Base-by-base conservation (phyloP, 495 filamentous ascomycete genomes). In the Aspergillus affinis region DNA sequence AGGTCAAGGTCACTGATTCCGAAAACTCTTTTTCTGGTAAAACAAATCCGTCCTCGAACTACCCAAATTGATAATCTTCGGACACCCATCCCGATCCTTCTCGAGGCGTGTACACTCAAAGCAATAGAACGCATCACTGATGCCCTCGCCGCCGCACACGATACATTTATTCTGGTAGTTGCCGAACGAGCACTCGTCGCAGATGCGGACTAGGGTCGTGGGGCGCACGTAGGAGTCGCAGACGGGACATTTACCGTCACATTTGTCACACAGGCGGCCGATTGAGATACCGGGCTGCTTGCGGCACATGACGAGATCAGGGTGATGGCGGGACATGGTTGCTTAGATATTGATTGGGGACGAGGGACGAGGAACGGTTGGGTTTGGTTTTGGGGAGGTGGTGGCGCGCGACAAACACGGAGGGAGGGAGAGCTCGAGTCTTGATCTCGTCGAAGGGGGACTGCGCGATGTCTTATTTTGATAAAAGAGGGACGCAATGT, bases 111-210 rank as follows among this genome's bases (percentile, higher is more conserved):
- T 99, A 73, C 94, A 99, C 72, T 99, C 95, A 71, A 97, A 98
- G 82, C 94, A 99, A 79, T 99, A 99, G 77, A 99, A 98, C n/a
- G 94, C 94, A 72, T 99, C 94, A 44, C 90, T 93, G 73, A 99
- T 99, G 17, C 94, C 94, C 80, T 99, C 94, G 63, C 94, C 94
- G 76, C 94, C 94, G 74, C 94, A 99, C 23, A 99, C 94, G 26
- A 98, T 91, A 70, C 94, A 99, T 72, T 99, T 99, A 77, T 99
- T 99, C 80, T 98, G 94, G 78, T 98, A 99, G 80, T 99, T 99
- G 67, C 94, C 94, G 74, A 99, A 99, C 69, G 89, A 89, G 81
- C 94, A 99, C 77, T 99, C 94, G 77, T 99, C 94, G 81, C 94
- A 99, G 78, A 99, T 98, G 62, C 93, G 89, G 54, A 96, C 93